These are phyloP conservation scores for Boletus coccyginus DNA, from an alignment of 768 basidiomycete genomes.

Conservation along the genomic window DNA sequence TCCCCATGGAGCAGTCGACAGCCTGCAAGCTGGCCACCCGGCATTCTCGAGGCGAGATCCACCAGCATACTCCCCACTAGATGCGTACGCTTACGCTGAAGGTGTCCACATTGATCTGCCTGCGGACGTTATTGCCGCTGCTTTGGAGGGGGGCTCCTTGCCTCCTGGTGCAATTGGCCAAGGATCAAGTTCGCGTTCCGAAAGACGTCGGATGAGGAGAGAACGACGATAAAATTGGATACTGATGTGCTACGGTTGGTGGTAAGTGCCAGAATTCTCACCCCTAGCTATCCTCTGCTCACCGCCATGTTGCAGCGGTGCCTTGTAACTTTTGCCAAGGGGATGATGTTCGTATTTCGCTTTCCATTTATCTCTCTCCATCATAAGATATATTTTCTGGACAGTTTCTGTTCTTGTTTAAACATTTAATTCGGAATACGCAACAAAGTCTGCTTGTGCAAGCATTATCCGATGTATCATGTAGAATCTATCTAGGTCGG, in stretches of 20 bases:
- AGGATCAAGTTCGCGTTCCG: slow-evolving; percentile 44
- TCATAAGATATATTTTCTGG: slow-evolving; percentile 23
- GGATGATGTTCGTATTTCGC: slow-evolving; percentile 25
- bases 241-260: slow-evolving; percentile 1
- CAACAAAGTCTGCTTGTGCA: slow-evolving; percentile 16
- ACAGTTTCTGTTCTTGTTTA: slow-evolving; percentile 14
- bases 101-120: slow-evolving; percentile 94
- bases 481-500: slow-evolving; percentile 20
- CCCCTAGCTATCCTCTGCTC: neutral
- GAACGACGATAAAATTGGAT: slow-evolving; percentile 31
- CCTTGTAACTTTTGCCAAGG: slow-evolving; percentile 18
- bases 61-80: slow-evolving; percentile 86
- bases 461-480: slow-evolving; percentile 11
- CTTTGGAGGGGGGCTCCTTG: slow-evolving; percentile 70
- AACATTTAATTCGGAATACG: slow-evolving; percentile 28
- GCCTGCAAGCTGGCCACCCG: slow-evolving; percentile 30
- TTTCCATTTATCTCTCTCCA: slow-evolving; percentile 19
- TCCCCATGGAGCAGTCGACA: slow-evolving; percentile 15
- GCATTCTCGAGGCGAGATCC: slow-evolving; percentile 60
- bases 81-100: slow-evolving; percentile 78
- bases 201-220: slow-evolving; percentile 60
- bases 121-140: slow-evolving; percentile 87
- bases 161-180: slow-evolving; percentile 60
- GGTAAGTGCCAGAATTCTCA: slow-evolving; percentile 10
- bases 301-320: slow-evolving; percentile 14